Conservation (phyloP, 495 filamentous ascomycete genomes). For the Penicillium riverlandense region DNA sequence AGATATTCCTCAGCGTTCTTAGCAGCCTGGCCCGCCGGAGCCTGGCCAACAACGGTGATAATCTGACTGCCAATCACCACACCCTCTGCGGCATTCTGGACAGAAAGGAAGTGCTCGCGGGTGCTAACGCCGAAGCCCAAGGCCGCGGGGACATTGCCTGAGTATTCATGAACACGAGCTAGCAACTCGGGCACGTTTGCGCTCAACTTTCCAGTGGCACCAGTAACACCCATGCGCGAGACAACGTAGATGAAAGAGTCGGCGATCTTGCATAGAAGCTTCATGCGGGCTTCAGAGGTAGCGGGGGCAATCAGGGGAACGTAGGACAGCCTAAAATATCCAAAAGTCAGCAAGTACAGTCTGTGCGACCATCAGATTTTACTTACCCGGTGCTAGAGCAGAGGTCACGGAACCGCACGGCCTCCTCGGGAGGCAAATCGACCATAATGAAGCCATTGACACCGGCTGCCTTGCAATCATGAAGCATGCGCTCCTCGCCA, state of each 20-base stretch:
- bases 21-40: slow-evolving; percentile 51
- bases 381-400: slow-evolving; percentile 68
- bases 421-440: slow-evolving; percentile 95
- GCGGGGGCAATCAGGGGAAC: slow-evolving; percentile 92
- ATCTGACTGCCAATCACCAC: slow-evolving; percentile 86
- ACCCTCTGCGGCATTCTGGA: slow-evolving; percentile 68
- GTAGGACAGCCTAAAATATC: slow-evolving; percentile 65
- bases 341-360: too few relatives aligned
- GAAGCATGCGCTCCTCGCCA: slow-evolving; percentile 81
- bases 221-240: slow-evolving; percentile 94
- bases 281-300: slow-evolving; percentile 88
- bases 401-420: slow-evolving; percentile 78
- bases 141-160: slow-evolving; percentile 81
- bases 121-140: slow-evolving; percentile 97
- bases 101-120: slow-evolving; percentile 70
- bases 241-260: slow-evolving; percentile 99
- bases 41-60: slow-evolving; percentile 58
- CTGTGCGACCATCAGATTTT: too few relatives aligned
- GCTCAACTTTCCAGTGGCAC: slow-evolving; percentile 77
- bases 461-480: slow-evolving; percentile 77
- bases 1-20: slow-evolving; percentile 83
- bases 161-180: slow-evolving; percentile 80
- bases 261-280: slow-evolving; percentile 90
- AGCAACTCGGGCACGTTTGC: slow-evolving; percentile 72
- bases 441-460: slow-evolving; percentile 98